Evolutionary conservation across 805 yeast species (phyloP).

Genomic region (Cyberlindnera suaveolens): DNA sequence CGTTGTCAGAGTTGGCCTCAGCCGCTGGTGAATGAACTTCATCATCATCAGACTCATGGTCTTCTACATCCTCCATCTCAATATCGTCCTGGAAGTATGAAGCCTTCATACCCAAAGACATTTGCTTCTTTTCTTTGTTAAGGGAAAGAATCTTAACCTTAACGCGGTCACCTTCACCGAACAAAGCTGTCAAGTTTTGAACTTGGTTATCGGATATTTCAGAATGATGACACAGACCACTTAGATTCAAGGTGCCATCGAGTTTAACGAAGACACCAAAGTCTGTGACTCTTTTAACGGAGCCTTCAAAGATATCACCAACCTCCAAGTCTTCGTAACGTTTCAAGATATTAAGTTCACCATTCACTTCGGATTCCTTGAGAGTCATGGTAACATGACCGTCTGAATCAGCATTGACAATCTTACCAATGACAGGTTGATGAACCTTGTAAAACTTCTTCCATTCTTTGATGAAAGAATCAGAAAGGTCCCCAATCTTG

Average conservation of each 20-base stretch:
- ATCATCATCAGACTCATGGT: constrained; percentile 24
- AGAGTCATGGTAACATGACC: constrained; percentile 69
- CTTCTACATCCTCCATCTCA: constrained; percentile 28
- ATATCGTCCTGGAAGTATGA: constrained; percentile 57
- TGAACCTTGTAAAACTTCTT: constrained; percentile 63
- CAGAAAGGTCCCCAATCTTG: constrained; percentile 75
- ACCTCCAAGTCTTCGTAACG: constrained; percentile 59
- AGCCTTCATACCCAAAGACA: constrained; percentile 92
- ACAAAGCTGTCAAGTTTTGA: constrained; percentile 55
- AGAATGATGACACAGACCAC: constrained; percentile 84
- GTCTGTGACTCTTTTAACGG: constrained; percentile 69
- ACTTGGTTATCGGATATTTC: constrained; percentile 71
- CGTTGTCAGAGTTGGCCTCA: constrained; percentile 6
- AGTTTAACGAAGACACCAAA: constrained; percentile 88
- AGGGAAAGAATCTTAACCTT: constrained; percentile 71
- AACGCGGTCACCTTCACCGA: constrained; percentile 86
- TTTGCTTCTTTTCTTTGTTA: constrained; percentile 59
- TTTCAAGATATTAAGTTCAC: constrained; percentile 54
- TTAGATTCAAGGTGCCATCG: constrained; percentile 64
- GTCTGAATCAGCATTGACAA: constrained; percentile 54
- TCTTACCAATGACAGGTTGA: constrained; percentile 71
- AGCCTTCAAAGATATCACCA: constrained; percentile 73
- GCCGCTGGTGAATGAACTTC: constrained; percentile 16
- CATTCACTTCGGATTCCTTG: constrained; percentile 74
- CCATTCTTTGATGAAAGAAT: constrained; percentile 82